Evolutionary conservation across 176 grass and related monocot species (phyloP), one percentile per base, ranked within the genome.

Genomic region (Puya raimondii): DNA sequence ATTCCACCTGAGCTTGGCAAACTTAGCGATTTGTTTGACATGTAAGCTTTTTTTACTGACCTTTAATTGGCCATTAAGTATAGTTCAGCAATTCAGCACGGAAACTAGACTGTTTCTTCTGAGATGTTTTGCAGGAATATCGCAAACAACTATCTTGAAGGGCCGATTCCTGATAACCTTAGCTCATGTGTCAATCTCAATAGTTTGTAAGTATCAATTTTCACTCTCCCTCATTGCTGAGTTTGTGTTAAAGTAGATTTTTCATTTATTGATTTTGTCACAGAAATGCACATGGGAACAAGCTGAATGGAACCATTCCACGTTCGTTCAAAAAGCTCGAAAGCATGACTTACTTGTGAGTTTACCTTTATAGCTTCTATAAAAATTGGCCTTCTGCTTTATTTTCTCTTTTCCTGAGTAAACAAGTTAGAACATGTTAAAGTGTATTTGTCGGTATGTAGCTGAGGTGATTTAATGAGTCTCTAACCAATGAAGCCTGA

Each of bases 311-410:
- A 64, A 91, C 87, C 9, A 99, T 99, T 82, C 95, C 95, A 64
- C 75, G 80, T 50, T 90, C 80, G 1, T 80, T 99, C 48, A 79
- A 72, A 33, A 91, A 91, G 53, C 95, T 99, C 12, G 85, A 99
- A 67, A 99, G 95, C 87, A 94, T 99, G 95, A 99, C 95, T 13
- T 99, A 90, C 65, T 69, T 99, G 95, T 99, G 74, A 86, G 89
- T 87, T 21, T 4, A 42, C 65, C 11, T 22, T 52, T 22, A 6
- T 72, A 47, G 49, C 50, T 73, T 25, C 29, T 50, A 17, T 6
- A 18, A 23, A 11, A 48, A 26, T 2, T 25, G 9, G 21, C 16
- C 22, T 11, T 56, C 42, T 69, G 20, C 4, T 22, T 20, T 69
- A 47, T 49, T 49, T 12, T 11, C 17, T 12, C 21, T 20, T 69